phyloP scores from a whole-genome alignment of 768 basidiomycete species.

The Trametes cingulata region DNA sequence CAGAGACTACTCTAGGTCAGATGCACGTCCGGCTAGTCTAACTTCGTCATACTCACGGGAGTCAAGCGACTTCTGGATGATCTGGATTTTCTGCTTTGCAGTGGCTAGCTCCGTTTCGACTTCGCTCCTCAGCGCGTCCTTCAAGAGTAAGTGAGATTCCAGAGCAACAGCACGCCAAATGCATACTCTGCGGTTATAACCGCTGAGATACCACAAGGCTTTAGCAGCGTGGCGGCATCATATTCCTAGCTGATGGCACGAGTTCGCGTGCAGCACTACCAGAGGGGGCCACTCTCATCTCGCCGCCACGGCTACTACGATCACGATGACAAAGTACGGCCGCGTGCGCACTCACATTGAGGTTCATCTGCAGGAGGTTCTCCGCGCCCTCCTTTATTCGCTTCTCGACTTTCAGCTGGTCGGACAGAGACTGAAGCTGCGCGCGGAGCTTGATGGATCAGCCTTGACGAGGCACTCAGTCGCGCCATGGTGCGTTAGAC shows the following conservation, averaged over 20 bases:
- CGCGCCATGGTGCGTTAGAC: neutral
- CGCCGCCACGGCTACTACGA: neutral
- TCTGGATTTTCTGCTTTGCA: constrained; percentile 71
- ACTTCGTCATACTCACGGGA: constrained; percentile 40
- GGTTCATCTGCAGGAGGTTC: constrained; percentile 73
- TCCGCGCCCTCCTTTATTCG: constrained; percentile 92
- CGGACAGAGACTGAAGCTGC: constrained; percentile 63
- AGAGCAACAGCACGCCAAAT: neutral
- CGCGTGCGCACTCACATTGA: constrained; percentile 42
- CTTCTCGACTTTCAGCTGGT: constrained; percentile 71
- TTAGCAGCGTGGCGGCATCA: neutral
- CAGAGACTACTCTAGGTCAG: constrained; percentile 19
- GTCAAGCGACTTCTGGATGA: constrained; percentile 60
- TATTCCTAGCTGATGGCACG: neutral
- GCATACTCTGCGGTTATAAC: neutral
- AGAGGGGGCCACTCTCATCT: neutral
- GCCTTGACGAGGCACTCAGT: neutral
- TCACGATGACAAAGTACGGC: neutral
- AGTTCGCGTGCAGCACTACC: neutral
- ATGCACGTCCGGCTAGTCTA: neutral
- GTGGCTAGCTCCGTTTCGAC: constrained; percentile 78
- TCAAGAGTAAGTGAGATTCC: constrained; percentile 8
- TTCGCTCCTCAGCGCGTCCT: constrained; percentile 68
- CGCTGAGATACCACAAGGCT: neutral
- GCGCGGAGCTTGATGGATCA: neutral